Evolutionary conservation across 2,329 filamentous ascomycete species (phyloP).

Genomic region (Fusarium sp.): DNA sequence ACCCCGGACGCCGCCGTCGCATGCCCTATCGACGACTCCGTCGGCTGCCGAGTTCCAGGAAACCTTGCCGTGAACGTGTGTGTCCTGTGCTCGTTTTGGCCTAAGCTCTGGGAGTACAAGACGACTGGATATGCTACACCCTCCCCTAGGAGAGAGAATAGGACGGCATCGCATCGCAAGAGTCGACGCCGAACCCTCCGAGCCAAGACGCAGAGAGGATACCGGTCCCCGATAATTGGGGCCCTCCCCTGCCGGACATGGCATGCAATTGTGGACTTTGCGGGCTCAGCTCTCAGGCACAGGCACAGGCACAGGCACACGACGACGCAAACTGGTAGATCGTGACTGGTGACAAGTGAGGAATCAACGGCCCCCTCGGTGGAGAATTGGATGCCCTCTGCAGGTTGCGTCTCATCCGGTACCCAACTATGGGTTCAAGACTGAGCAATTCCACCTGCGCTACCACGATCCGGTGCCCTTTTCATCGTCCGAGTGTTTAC

Average conservation of each 20-base stretch:
- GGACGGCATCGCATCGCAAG: not conserved
- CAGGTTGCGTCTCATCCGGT: constrained; percentile 9
- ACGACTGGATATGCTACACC: not conserved
- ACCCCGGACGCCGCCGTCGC: constrained; percentile 3
- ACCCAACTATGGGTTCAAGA: not conserved
- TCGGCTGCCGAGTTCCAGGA: not conserved
- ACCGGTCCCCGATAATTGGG: not conserved
- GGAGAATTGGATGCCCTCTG: not conserved
- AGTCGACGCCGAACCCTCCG: not conserved
- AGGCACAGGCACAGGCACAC: no score
- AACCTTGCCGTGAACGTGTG: no score
- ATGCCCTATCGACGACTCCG: not conserved
- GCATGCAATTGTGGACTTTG: no score
- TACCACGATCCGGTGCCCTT: not conserved
- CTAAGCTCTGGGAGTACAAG: constrained; percentile 6
- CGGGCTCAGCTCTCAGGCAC: no score
- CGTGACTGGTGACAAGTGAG: constrained; percentile 8
- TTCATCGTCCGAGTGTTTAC: not conserved
- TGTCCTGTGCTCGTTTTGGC: not conserved
- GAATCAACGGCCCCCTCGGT: not conserved
- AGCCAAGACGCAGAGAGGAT: not conserved
- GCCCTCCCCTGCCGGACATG: not conserved
- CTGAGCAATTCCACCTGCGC: not conserved
- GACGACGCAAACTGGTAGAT: constrained; percentile 1
- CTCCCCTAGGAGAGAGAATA: not conserved